Conservation (phyloP, 164 flowering plant genomes). For the Sextonia rubra region DNA sequence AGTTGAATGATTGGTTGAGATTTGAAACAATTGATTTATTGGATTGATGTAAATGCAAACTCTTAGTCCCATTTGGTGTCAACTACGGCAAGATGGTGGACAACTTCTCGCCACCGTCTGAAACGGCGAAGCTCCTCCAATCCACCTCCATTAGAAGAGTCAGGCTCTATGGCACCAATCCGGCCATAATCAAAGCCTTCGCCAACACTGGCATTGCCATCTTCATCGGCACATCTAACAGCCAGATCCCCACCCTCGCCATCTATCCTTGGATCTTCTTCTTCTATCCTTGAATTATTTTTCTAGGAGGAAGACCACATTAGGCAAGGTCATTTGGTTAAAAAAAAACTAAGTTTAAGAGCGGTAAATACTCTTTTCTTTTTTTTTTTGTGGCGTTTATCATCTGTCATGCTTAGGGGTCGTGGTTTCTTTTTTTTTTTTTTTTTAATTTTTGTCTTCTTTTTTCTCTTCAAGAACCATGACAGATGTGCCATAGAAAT, state of each 20-base stretch:
- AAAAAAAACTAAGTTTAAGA: too few relatives aligned
- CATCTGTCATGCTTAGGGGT: too few relatives aligned
- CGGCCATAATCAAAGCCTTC: constrained; percentile 66
- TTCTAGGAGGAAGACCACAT: too few relatives aligned
- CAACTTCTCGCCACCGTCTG: constrained; percentile 76
- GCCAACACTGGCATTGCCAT: constrained; percentile 77
- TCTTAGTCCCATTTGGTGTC: constrained; percentile 72
- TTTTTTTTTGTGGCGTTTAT: too few relatives aligned
- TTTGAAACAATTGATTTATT: not conserved
- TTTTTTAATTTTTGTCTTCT: too few relatives aligned
- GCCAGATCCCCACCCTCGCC: constrained; percentile 65
- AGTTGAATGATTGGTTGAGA: not conserved
- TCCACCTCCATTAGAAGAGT: constrained; percentile 65
- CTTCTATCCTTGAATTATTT: too few relatives aligned
- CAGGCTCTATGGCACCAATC: constrained; percentile 76
- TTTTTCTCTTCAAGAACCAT: too few relatives aligned
- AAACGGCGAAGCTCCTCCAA: constrained; percentile 64
- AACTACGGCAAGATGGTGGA: constrained; percentile 89
- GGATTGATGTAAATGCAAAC: constrained; percentile 22
- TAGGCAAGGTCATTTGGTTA: too few relatives aligned
- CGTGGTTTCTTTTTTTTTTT: too few relatives aligned
- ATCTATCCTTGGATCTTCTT: too few relatives aligned
- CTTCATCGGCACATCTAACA: constrained; percentile 66
- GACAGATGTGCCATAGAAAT: too few relatives aligned
- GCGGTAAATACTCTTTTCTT: too few relatives aligned